Evolutionary conservation across 345 rosid genomes (phyloP), one percentile per base, ranked within the genome.

Genomic region (Psidium friedrichsthalianum): DNA sequence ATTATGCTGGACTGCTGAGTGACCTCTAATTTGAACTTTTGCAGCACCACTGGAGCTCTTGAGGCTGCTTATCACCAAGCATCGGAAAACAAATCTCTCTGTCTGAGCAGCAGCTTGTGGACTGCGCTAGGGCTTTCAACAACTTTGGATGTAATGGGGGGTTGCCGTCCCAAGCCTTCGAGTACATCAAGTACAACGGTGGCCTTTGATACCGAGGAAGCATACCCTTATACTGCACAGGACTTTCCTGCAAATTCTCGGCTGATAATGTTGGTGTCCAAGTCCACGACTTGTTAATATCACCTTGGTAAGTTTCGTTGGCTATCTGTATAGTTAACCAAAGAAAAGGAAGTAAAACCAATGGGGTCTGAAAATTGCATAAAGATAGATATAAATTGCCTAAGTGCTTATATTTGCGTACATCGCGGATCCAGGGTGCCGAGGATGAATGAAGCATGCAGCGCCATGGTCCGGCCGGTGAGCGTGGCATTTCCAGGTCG

Each of bases 61-160:
- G 99, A 97, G 92, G 98, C 99, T 83, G 99, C 99, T 87, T 97
- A 97, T 87, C 96, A 90, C 87, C 99, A 96, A 87, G 98, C 98
- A 54, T 93, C 88, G 96, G 98, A 82, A 96, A 96, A 89, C 91
- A 84, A 59, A 95, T 95, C 83, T 93, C 96, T 61, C 91, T 97
- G 24, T 96, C 99, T 22, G 99, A 97, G 89, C 99, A 97, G 86
- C 99, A 97, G 92, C 98, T 97, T 85, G 99, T 97, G 87, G 99
- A 97, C 90, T 97, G 99, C 85, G 99, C 99, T 51, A 89, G 93
- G 74, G 95, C 98, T 78, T 97, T 94, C 88, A 93, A 95, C 86
- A 97, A 97, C 90, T 92, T 91, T 57, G 99, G 99, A 58, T 97
- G 99, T 92, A 82, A 27, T 82, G 99, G 99, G 86, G 99, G 98